Conservation (phyloP, 495 filamentous ascomycete species). For the Xylaria grammica region DNA sequence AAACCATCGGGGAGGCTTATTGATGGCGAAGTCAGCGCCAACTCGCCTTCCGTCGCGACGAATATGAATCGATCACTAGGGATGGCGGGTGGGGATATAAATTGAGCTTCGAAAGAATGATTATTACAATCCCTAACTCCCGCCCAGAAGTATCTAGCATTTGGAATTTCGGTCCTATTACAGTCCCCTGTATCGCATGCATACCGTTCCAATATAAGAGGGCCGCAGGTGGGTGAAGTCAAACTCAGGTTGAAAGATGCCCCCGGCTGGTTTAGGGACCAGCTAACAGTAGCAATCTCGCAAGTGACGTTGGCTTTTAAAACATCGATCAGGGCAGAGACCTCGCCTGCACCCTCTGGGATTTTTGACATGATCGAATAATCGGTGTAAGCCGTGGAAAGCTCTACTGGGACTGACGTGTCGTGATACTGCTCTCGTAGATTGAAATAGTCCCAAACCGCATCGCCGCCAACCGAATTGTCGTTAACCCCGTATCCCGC, state of each 20-base stretch:
- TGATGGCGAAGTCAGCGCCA: no score
- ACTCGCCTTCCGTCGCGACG: background rate
- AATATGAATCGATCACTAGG: background rate
- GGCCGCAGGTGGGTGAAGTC: background rate
- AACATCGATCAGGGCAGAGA: background rate
- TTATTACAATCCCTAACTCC: background rate
- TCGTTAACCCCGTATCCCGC: no score
- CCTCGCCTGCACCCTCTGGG: background rate
- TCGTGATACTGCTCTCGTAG: background rate
- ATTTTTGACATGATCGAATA: background rate
- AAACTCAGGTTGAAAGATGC: background rate
- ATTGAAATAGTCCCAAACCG: background rate
- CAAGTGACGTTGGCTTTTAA: slow-evolving; percentile 3
- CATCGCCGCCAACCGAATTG: no score
- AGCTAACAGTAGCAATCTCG: background rate
- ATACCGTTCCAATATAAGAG: no score
- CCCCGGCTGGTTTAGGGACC: background rate
- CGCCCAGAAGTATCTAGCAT: background rate
- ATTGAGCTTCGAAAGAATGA: no score
- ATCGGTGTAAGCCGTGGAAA: background rate
- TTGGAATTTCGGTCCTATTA: no score
- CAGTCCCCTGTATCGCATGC: no score
- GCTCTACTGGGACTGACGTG: background rate
- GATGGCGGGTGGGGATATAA: no score
- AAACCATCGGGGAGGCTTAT: no score